Percentiles rank a stretch among this genome's conserved stretches.
These are phyloP conservation scores for Rhodamnia argentea DNA, from an alignment of 345 rosid genomes.

Conservation along the genomic window DNA sequence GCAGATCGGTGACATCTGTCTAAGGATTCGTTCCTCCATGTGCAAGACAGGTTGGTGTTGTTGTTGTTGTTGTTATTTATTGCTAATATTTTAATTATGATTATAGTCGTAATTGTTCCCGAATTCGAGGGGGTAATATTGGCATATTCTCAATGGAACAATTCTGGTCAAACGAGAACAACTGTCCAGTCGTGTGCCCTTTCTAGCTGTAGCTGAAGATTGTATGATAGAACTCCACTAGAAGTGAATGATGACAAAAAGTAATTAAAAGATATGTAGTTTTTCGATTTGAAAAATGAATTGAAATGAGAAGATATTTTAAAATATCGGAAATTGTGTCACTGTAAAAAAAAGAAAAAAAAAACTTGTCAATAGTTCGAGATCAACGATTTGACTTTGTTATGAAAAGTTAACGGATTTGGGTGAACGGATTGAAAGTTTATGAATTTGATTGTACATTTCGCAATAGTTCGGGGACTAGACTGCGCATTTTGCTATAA, in stretches of 20 bases:
- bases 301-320: not conserved
- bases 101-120: not conserved
- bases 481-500: not conserved
- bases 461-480: accelerated
- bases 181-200: not conserved
- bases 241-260: not conserved
- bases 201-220: not conserved
- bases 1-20: not conserved
- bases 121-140: not conserved
- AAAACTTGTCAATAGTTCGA: not conserved
- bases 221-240: not conserved
- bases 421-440: not conserved
- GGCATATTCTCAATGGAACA: not conserved
- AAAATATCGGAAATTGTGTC: not conserved
- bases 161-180: not conserved
- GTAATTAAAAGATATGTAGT: not conserved
- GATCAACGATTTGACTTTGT: too few species aligned
- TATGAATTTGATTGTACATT: not conserved
- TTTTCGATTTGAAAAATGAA: not conserved
- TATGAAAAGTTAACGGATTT: too few species aligned
- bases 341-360: not conserved
- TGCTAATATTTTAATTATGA: not conserved
- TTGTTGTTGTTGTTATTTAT: not conserved
- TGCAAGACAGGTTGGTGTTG: not conserved
- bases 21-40: not conserved